phyloP scores from a whole-genome alignment of 1,139 yeast species.

The Zygosaccharomyces sapae region DNA sequence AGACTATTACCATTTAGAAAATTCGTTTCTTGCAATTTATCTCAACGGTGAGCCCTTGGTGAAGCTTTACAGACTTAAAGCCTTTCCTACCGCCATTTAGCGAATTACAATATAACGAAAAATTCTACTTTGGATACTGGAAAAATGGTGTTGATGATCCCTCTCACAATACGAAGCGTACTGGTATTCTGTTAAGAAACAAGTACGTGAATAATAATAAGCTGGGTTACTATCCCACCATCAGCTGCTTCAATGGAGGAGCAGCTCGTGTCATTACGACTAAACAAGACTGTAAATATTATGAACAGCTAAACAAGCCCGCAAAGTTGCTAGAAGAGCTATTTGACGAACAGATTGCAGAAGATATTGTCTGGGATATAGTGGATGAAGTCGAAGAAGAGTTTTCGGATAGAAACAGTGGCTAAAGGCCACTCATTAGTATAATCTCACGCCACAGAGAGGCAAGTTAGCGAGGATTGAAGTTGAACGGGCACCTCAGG shows the following conservation, averaged over 20 bases:
- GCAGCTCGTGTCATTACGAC: conserved; percentile 43
- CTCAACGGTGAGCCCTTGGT: conserved; percentile 73
- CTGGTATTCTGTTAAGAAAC: conserved; percentile 41
- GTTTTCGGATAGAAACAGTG: background rate
- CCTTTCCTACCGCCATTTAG: conserved; percentile 78
- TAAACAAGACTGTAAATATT: conserved; percentile 19
- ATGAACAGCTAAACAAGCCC: conserved; percentile 45
- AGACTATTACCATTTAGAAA: conserved; percentile 26
- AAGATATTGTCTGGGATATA: conserved; percentile 78
- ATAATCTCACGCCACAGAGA: no score
- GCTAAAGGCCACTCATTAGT: background rate
- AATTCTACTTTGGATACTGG: conserved; percentile 40
- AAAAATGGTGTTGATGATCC: conserved; percentile 32
- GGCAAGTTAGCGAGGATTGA: no score
- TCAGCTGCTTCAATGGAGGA: conserved; percentile 80
- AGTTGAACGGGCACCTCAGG: no score
- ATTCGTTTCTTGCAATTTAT: conserved; percentile 51
- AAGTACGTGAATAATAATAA: conserved; percentile 65
- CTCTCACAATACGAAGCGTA: conserved; percentile 8
- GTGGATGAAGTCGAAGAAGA: conserved; percentile 80
- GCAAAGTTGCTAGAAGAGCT: conserved; percentile 50
- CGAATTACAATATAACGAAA: conserved; percentile 43
- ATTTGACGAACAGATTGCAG: conserved; percentile 67
- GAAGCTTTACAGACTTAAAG: conserved; percentile 62
- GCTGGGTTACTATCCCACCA: conserved; percentile 87